Evolutionary conservation across 306 rosid genomes (phyloP).

Genomic region (Aeschynomene evenia): DNA sequence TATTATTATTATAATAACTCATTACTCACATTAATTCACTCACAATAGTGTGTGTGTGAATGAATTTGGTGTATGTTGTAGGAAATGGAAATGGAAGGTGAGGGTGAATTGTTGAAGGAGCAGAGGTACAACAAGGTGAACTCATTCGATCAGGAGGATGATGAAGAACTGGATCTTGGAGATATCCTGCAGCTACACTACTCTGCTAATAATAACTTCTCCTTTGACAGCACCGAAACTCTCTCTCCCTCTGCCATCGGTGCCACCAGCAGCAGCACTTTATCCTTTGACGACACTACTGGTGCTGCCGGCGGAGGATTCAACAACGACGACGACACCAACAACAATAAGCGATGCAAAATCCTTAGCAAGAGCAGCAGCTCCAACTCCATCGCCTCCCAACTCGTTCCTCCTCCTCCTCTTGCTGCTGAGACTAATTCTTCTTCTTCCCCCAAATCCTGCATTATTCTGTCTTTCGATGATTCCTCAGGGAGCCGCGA

Average conservation of each 20-base stretch:
- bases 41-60: too few relatives aligned
- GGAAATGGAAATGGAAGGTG: neutral
- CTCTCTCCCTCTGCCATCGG: too few relatives aligned
- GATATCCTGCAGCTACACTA: neutral
- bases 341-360: neutral
- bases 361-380: neutral
- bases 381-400: neutral
- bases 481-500: neutral
- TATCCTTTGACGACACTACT: neutral
- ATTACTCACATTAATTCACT: too few relatives aligned
- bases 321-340: neutral
- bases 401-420: neutral
- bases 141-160: neutral
- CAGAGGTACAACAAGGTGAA: neutral
- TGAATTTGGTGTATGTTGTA: too few relatives aligned
- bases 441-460: neutral
- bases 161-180: neutral
- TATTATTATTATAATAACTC: too few relatives aligned
- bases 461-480: slow-evolving; percentile 9
- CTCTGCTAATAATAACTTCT: too few relatives aligned
- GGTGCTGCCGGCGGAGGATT: neutral
- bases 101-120: neutral
- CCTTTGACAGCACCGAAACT: neutral
- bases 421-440: neutral
- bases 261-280: neutral